Evolutionary conservation across 495 filamentous ascomycete species (phyloP).

Genomic region (Neurospora hispaniola): DNA sequence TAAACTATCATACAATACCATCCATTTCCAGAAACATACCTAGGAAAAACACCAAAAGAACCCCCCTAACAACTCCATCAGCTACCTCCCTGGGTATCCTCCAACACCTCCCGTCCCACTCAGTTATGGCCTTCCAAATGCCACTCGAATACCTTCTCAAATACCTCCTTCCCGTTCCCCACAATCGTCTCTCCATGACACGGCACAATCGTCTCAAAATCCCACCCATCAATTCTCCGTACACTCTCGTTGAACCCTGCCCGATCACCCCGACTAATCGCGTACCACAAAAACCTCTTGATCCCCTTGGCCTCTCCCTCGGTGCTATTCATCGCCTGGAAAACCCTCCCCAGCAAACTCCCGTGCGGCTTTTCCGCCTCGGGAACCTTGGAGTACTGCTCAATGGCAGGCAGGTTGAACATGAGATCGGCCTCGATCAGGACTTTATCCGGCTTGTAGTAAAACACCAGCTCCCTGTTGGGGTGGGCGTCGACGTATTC

Average conservation of each 20-base stretch:
- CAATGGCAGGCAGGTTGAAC: constrained; percentile 81
- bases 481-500: constrained; percentile 73
- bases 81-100: not conserved
- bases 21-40: not conserved
- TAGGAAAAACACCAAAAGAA: not conserved
- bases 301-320: constrained; percentile 57
- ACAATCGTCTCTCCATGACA: constrained; percentile 93
- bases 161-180: constrained; percentile 63
- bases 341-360: constrained; percentile 54
- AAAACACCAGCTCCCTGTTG: constrained; percentile 80
- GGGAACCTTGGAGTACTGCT: constrained; percentile 63
- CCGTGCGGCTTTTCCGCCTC: constrained; percentile 41
- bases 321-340: constrained; percentile 50
- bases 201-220: constrained; percentile 78
- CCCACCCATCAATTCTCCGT: constrained; percentile 62
- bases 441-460: constrained; percentile 68
- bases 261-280: constrained; percentile 51
- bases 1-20: not conserved
- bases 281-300: constrained; percentile 78
- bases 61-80: not conserved
- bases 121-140: constrained; percentile 44
- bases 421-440: constrained; percentile 87
- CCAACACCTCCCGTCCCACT: not conserved
- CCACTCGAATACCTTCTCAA: constrained; percentile 77
- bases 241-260: constrained; percentile 57